Conservation (phyloP, 2,329 filamentous ascomycete species). For the Claviceps lovelessii region DNA sequence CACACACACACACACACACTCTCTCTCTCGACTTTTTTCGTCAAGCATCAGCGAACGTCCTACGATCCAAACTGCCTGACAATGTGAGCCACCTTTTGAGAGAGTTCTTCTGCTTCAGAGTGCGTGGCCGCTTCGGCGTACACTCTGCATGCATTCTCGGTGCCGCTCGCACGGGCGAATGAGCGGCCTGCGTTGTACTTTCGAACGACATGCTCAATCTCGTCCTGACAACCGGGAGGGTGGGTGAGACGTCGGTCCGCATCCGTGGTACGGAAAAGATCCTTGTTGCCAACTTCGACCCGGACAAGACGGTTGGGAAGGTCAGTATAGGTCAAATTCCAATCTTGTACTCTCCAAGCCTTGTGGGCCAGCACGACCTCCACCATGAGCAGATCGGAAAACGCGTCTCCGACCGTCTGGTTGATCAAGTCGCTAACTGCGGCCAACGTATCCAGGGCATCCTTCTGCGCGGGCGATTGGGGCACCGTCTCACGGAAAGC, state of each 20-base stretch:
- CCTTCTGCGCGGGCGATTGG: conserved; percentile 81
- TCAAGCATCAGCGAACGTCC: conserved; percentile 3
- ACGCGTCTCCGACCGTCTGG: conserved; percentile 90
- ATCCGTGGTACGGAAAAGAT: conserved; percentile 79
- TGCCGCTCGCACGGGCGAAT: conserved; percentile 86
- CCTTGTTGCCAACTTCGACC: conserved; percentile 77
- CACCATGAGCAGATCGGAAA: conserved; percentile 90
- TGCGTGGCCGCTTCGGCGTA: conserved; percentile 89
- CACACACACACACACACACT: too few relatives aligned
- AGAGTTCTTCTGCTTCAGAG: conserved; percentile 81
- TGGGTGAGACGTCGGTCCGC: conserved; percentile 78
- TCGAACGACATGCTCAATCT: conserved; percentile 75
- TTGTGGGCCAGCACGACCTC: conserved; percentile 95
- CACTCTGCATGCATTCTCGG: conserved; percentile 88
- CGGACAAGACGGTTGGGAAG: conserved; percentile 90
- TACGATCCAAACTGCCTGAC: conserved; percentile 44
- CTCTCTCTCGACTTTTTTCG: too few relatives aligned
- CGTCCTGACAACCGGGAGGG: conserved; percentile 63
- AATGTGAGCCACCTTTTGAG: conserved; percentile 64
- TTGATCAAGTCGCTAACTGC: conserved; percentile 88
- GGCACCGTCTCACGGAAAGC: conserved; percentile 67
- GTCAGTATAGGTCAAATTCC: conserved; percentile 85
- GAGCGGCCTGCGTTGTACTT: conserved; percentile 83
- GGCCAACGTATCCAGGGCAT: conserved; percentile 69
- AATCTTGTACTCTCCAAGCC: conserved; percentile 76